A percentile compares a stretch with the other conserved stretches of the same genome.
Conservation (phyloP, 1,139 yeast genomes). For the Yarrowia galli region DNA sequence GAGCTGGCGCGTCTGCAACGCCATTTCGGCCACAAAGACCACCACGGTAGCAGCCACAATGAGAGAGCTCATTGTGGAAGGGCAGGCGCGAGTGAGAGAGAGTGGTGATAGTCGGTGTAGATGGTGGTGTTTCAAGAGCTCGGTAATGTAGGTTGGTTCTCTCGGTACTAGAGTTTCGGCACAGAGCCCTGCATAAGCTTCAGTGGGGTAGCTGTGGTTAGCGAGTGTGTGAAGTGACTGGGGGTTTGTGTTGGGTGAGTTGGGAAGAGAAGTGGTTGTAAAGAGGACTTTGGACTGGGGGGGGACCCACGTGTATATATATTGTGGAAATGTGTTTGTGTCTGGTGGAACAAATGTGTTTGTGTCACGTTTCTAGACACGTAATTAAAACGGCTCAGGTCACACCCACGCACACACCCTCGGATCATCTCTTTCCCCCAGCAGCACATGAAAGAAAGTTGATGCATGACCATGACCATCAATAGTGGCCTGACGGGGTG, state of each 20-base stretch:
- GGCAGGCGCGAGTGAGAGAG: not conserved
- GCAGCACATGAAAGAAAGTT: constrained; percentile 23
- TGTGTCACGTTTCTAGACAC: not conserved
- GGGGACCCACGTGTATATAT: too few species aligned
- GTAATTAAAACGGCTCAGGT: not conserved
- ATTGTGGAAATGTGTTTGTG: not conserved
- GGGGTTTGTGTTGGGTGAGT: not conserved
- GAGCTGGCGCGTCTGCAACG: constrained; percentile 19
- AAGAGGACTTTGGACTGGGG: too few species aligned
- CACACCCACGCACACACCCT: not conserved
- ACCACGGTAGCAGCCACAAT: constrained; percentile 19
- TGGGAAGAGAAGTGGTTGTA: not conserved
- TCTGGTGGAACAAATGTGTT: not conserved
- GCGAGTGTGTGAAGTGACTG: not conserved
- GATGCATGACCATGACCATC: constrained; percentile 9
- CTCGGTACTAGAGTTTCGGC: constrained; percentile 30
- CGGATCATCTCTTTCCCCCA: constrained; percentile 29
- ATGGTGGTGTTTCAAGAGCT: too few species aligned
- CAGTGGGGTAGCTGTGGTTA: constrained; percentile 21
- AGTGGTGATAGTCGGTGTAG: not conserved
- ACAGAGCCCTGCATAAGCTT: constrained; percentile 28
- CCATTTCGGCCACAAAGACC: constrained; percentile 29
- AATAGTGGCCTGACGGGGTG: constrained; percentile 7
- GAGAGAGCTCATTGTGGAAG: constrained; percentile 29
- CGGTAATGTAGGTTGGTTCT: too few species aligned